Conservation (phyloP, 2,329 filamentous ascomycete genomes). For the Verticillium tricorpus region DNA sequence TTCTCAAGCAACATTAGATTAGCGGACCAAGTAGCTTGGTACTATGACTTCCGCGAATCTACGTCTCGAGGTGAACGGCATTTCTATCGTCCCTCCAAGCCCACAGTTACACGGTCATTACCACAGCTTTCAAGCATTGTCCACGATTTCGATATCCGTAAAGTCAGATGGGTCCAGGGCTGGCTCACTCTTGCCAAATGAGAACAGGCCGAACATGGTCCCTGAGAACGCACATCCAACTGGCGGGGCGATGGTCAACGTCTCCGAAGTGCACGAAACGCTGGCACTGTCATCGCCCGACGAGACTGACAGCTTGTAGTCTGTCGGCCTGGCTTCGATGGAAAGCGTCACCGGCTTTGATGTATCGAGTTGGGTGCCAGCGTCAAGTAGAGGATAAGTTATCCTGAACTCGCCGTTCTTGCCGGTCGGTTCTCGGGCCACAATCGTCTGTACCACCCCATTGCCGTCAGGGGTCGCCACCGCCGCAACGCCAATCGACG, state of each 20-base stretch:
- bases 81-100: too few species aligned
- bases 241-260: slow-evolving; percentile 21
- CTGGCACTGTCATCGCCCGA: slow-evolving; percentile 1
- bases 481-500: slow-evolving; percentile 22
- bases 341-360: slow-evolving; percentile 7
- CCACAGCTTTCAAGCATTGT: neutral
- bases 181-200: slow-evolving; percentile 22
- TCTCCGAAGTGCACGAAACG: slow-evolving; percentile 9
- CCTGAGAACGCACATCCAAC: slow-evolving; percentile 24
- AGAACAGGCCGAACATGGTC: slow-evolving; percentile 24
- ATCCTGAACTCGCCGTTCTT: slow-evolving; percentile 13
- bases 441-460: slow-evolving; percentile 8
- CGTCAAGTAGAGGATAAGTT: slow-evolving; percentile 4
- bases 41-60: too few species aligned
- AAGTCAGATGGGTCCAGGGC: slow-evolving; percentile 26
- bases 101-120: too few species aligned
- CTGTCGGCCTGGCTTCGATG: slow-evolving; percentile 13
- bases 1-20: too few species aligned
- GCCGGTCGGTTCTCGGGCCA: slow-evolving; percentile 16
- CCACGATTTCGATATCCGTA: slow-evolving; percentile 13
- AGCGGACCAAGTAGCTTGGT: too few species aligned
- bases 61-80: too few species aligned
- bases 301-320: slow-evolving; percentile 15
- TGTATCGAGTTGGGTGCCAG: neutral
- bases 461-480: slow-evolving; percentile 10